Evolutionary conservation across 2,329 filamentous ascomycete genomes (phyloP).

Genomic region (Xylariaceae sp.): DNA sequence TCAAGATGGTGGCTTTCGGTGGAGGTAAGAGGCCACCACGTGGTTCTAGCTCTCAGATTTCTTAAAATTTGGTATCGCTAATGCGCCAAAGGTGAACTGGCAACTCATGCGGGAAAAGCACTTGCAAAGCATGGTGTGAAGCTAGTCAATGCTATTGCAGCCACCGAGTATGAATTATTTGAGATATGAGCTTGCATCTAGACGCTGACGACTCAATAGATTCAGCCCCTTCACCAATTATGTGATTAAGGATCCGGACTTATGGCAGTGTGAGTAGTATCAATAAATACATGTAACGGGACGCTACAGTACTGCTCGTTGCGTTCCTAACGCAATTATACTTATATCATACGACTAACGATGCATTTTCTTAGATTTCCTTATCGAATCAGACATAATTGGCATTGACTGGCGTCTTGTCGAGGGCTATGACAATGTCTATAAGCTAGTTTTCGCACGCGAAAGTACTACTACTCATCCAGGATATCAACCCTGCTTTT

Average conservation of each 20-base stretch:
- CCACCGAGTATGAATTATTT: not conserved
- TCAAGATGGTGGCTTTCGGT: constrained; percentile 12
- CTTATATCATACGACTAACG: not conserved
- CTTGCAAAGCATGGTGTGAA: not conserved
- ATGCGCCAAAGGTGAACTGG: not conserved
- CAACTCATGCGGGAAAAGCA: not conserved
- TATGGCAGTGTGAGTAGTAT: constrained; percentile 34
- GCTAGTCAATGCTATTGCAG: not conserved
- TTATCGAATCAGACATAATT: constrained; percentile 35
- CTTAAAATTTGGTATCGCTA: not conserved
- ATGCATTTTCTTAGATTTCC: constrained; percentile 28
- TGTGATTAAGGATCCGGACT: constrained; percentile 3
- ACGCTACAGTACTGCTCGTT: not conserved
- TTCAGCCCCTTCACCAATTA: not conserved
- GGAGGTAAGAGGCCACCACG: constrained; percentile 26
- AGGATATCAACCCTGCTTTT: constrained; percentile 22
- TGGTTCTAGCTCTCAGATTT: constrained; percentile 8
- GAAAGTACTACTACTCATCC: constrained; percentile 21
- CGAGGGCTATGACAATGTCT: constrained; percentile 28
- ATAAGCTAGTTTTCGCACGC: constrained; percentile 36
- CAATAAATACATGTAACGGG: no score
- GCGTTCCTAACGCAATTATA: no score
- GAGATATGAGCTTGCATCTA: not conserved
- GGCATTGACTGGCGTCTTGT: constrained; percentile 36
- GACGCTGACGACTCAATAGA: not conserved